Conservation (phyloP, 2,329 filamentous ascomycete species). For the Zymoseptoria crescenta region DNA sequence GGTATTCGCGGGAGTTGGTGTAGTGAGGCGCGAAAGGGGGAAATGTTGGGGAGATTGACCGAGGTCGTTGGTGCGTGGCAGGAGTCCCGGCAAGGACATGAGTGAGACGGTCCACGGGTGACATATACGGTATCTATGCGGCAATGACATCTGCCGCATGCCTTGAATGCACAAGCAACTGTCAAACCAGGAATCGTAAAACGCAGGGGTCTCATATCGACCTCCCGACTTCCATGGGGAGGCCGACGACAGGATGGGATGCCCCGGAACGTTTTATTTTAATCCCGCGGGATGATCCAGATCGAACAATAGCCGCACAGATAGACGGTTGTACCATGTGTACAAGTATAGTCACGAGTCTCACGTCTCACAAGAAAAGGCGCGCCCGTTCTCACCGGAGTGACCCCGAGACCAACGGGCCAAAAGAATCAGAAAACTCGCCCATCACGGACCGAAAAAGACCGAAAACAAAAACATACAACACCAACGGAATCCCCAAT, state of each 20-base stretch:
- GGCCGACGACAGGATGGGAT: no score
- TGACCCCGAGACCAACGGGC: background rate
- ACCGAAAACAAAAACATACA: constrained; percentile 13
- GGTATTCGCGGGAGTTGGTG: constrained; percentile 66
- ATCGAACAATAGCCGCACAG: no score
- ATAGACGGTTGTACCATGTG: no score
- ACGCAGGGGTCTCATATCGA: no score
- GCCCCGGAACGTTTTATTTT: no score
- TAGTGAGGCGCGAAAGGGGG: constrained; percentile 51
- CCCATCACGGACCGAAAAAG: background rate
- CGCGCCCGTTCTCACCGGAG: background rate
- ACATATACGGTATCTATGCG: background rate
- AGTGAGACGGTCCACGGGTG: background rate
- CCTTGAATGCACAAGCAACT: no score
- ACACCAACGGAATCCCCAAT: constrained; percentile 10
- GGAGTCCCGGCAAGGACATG: background rate
- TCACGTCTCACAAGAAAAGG: no score
- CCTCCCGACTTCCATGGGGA: no score
- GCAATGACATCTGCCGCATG: background rate
- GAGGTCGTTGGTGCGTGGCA: constrained; percentile 9
- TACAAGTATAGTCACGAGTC: no score
- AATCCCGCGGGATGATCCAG: no score
- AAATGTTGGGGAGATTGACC: constrained; percentile 39
- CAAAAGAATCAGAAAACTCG: background rate
- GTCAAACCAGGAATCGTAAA: no score